phyloP scores from a whole-genome alignment of 2,329 filamentous ascomycete species.

The Sclerotinia sclerotiorum region DNA sequence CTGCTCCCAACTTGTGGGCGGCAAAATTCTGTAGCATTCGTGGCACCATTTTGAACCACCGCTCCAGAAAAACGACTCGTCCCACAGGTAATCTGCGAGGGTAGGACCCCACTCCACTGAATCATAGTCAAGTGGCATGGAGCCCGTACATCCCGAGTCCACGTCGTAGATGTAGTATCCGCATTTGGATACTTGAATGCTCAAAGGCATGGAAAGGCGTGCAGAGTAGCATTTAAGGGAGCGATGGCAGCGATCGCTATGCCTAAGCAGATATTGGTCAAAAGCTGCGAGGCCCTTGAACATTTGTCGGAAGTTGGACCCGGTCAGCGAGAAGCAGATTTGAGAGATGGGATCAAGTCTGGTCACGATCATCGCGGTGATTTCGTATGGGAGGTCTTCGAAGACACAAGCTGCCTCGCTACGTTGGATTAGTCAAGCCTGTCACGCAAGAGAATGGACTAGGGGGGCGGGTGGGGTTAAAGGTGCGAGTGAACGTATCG shows the following conservation, averaged over 20 bases:
- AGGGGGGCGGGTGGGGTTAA: too few species aligned
- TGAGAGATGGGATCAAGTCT: not conserved
- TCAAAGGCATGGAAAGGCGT: not conserved
- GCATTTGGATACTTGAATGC: not conserved
- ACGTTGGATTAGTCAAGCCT: not conserved
- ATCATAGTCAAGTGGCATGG: not conserved
- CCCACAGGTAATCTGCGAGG: not conserved
- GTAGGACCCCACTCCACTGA: not conserved
- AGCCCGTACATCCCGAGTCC: not conserved
- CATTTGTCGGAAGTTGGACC: not conserved
- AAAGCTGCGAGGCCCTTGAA: not conserved
- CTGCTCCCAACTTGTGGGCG: not conserved
- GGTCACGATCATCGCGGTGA: not conserved
- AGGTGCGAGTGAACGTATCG: not conserved
- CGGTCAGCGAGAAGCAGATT: slow-evolving; percentile 3
- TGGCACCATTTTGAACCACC: not conserved
- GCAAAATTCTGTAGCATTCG: not conserved
- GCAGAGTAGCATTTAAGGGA: not conserved
- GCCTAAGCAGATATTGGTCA: not conserved
- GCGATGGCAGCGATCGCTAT: not conserved
- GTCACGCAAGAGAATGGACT: not conserved
- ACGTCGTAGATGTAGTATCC: not conserved
- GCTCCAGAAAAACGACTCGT: not conserved
- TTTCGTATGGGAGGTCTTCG: not conserved
- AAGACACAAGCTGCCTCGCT: not conserved